Base-by-base conservation (phyloP, 1,284 basidiomycete species). In the Fistulinella staudtii region DNA sequence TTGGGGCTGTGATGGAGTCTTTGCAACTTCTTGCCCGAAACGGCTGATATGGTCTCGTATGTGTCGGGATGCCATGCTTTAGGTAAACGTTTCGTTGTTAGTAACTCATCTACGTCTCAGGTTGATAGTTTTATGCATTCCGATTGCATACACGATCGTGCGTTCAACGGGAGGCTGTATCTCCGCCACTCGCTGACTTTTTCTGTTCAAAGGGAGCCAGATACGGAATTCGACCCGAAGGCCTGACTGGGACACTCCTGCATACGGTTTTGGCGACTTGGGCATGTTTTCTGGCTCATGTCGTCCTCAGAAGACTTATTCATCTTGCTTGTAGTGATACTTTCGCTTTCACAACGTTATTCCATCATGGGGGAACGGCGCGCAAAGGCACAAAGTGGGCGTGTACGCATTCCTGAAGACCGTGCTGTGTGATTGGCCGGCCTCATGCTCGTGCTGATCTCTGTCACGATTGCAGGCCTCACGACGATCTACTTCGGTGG, bases 11-110 rank as follows among this genome's bases (percentile, higher is more conserved):
- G 0, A 45, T 75, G 3, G 70, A 74, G 1, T 67, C 80, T 24
- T 21, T 75, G 0, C 54, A 75, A 8, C 69, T 82, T 76, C 43
- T 71, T 89, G 14, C 87, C 89, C 0, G 89, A 92, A 58, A 90
- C 88, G 2, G 75, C 72, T 14, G 81, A 84, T 54, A 66, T 78
- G 39, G 57, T 68, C 41, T 47, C 73, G 8, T 60, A 67, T n/a
- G 58, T 20, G 58, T 63, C 36, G 66, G 58, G 41, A 72, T 66
- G 41, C 60, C 68, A 14, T 55, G n/a, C n/a, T n/a, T n/a, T n/a
- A n/a, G 24, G 24, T 25, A 11, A 25, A 25, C 24, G 11, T 25
- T 25, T 25, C 24, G 11, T 25, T 25, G 24, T 7, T 11, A 25
- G 24, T 7, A 25, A 25, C 24, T 25, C 24, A 25, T 11, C 24